Evolutionary conservation across 2,329 filamentous ascomycete species (phyloP), one percentile per base, ranked within the genome.

Genomic region (Aspergillus novofumigatus): DNA sequence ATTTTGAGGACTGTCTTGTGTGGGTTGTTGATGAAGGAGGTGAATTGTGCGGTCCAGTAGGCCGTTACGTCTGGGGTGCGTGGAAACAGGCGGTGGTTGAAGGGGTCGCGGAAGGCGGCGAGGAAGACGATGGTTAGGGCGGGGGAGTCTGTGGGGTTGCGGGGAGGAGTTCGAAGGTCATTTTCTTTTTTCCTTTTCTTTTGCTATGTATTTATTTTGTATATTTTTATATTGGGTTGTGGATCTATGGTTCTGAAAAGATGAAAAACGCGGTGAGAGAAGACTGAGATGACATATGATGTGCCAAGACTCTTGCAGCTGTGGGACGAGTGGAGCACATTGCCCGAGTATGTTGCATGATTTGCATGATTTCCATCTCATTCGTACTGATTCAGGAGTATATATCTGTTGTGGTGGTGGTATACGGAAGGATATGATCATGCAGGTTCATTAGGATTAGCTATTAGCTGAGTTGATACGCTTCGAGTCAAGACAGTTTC

Each of bases 61-160:
- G 38, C 45, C 17, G 57, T 59, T 5, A 69, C 65, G 4, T 68
- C 66, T 14, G 63, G 62, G 11, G 59, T 62, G 9, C 35, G 55
- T 3, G 68, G 68, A 50, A 69, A 69, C 58, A 70, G 58, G 17
- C 59, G 56, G 17, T 25, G 55, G 57, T 65, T 64, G 55, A 65
- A 58, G 25, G 53, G 23, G 28, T 62, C 56, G 11, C 52, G 58
- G 65, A 70, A 70, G 47, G 62, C 56, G 51, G 59, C 54, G n/a
- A 61, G 51, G 61, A 69, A 69, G 35, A 66, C 42, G 28, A 62
- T 52, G 0, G 65, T 55, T 3, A 70, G 51, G 4, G 47, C 28
- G 9, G 59, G 35, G 14, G 62, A 59, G 42, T 69, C 67, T n/a
- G 49, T 4, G 21, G 60, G 32, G 4, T 57, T 8, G 62, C 63